Conservation (phyloP, 1,284 basidiomycete genomes). For the Tilletia horrida region DNA sequence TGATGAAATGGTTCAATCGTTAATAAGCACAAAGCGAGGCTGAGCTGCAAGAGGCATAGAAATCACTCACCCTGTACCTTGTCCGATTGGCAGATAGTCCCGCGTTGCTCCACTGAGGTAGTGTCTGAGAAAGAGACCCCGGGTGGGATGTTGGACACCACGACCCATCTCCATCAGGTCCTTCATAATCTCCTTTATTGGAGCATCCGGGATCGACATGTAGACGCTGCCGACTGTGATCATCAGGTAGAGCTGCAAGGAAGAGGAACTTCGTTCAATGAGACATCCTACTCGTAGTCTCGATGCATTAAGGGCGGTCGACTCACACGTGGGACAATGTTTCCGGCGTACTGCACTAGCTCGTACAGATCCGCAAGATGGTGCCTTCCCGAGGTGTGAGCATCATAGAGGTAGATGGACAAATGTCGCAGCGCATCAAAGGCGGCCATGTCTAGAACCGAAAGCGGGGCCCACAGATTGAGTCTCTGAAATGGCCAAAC, state of each 20-base stretch:
- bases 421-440: conserved; percentile 53
- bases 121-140: conserved; percentile 54
- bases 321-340: conserved; percentile 47
- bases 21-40: background rate
- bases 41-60: background rate
- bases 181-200: conserved; percentile 55
- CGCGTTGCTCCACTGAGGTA: conserved; percentile 52
- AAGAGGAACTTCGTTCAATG: background rate
- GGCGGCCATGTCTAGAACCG: conserved; percentile 48
- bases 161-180: conserved; percentile 55
- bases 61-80: conserved; percentile 32
- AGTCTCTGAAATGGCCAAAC: background rate
- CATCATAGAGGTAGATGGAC: conserved; percentile 53
- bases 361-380: conserved; percentile 54
- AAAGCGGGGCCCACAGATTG: background rate
- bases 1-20: background rate
- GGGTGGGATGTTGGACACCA: conserved; percentile 54
- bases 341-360: conserved; percentile 54
- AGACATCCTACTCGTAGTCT: no score
- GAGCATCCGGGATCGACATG: conserved; percentile 55
- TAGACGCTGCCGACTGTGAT: conserved; percentile 55
- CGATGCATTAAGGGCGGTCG: no score
- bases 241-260: conserved; percentile 51
- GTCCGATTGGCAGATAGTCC: conserved; percentile 52
- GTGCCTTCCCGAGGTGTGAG: conserved; percentile 49